phyloP scores from a whole-genome alignment of 2,329 filamentous ascomycete species.

The Colletotrichum lupini region DNA sequence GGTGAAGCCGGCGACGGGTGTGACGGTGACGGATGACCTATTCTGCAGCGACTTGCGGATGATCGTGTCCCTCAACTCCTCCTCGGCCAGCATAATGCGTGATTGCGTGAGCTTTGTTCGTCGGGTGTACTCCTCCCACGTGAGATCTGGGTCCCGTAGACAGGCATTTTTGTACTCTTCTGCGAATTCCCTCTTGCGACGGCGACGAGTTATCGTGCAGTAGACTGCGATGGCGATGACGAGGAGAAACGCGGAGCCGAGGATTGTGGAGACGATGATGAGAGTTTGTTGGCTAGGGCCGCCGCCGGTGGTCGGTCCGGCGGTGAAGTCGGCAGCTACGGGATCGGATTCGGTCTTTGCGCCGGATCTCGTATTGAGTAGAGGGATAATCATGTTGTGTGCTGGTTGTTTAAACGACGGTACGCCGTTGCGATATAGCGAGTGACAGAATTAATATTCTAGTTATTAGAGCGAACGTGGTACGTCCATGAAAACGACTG shows the following conservation, averaged over 20 bases:
- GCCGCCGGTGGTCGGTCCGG: not conserved
- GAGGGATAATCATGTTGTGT: conserved; percentile 11
- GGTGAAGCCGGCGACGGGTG: not conserved
- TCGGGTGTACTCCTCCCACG: conserved; percentile 22
- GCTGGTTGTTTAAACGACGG: not conserved
- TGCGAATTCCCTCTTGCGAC: not conserved
- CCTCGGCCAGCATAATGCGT: conserved; percentile 23
- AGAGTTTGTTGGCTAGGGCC: conserved; percentile 1
- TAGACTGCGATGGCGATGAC: not conserved
- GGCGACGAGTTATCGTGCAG: not conserved
- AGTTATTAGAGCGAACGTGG: conserved; percentile 18
- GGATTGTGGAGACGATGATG: conserved; percentile 20
- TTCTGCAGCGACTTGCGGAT: conserved; percentile 29
- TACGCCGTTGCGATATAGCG: not conserved
- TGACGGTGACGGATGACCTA: not conserved
- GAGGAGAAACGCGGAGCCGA: conserved; percentile 5
- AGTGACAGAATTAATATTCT: not conserved
- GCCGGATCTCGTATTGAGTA: conserved; percentile 10
- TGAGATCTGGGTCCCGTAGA: conserved; percentile 25
- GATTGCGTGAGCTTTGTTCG: conserved; percentile 22
- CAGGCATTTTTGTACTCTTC: conserved; percentile 13
- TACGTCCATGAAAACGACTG: conserved; percentile 8
- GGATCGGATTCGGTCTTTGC: conserved; percentile 17
- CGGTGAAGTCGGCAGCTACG: conserved; percentile 19
- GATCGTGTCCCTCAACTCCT: conserved; percentile 21